Evolutionary conservation across 1,139 yeast species (phyloP).

Genomic region (Yamadazyma jaroonii): DNA sequence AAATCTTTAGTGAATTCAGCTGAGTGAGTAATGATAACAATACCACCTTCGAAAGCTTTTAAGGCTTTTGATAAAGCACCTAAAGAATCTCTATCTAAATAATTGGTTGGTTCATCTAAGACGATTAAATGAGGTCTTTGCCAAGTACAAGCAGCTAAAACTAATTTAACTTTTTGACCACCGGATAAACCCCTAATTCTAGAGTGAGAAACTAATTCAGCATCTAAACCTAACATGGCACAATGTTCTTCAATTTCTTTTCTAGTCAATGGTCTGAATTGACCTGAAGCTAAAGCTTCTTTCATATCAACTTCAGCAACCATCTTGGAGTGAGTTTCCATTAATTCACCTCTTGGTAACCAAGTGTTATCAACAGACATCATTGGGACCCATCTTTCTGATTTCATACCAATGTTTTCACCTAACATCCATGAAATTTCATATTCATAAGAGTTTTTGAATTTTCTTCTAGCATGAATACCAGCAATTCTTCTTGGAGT

Average conservation of each 20-base stretch:
- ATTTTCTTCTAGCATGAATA: conserved; percentile 97
- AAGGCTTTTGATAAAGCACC: conserved; percentile 99
- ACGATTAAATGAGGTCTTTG: conserved; percentile 99
- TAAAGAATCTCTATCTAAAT: conserved; percentile 98
- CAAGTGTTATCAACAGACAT: conserved; percentile 99
- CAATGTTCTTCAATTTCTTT: conserved; percentile 99
- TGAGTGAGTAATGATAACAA: conserved; percentile 98
- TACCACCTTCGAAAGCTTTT: conserved; percentile 99
- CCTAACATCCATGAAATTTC: conserved; percentile 97
- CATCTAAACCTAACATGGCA: conserved; percentile 96
- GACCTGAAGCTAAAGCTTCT: conserved; percentile 99
- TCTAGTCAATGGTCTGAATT: conserved; percentile 99
- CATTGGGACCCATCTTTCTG: conserved; percentile 99
- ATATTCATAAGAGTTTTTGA: conserved; percentile 99
- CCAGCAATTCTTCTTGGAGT: conserved; percentile 96
- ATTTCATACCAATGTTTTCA: conserved; percentile 98
- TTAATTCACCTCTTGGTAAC: conserved; percentile 99
- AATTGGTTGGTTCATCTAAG: conserved; percentile 98
- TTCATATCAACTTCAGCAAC: conserved; percentile 99
- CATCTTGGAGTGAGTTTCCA: conserved; percentile 97
- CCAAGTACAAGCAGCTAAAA: conserved; percentile 99
- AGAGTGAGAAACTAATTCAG: conserved; percentile 99
- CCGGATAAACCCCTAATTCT: conserved; percentile 99
- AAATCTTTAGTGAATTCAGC: conserved; percentile 99
- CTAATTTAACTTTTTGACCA: conserved; percentile 99